A percentile compares a stretch with the other conserved stretches of the same genome.
Conservation (phyloP, 495 filamentous ascomycete species). For the Cetradonia linearis region DNA sequence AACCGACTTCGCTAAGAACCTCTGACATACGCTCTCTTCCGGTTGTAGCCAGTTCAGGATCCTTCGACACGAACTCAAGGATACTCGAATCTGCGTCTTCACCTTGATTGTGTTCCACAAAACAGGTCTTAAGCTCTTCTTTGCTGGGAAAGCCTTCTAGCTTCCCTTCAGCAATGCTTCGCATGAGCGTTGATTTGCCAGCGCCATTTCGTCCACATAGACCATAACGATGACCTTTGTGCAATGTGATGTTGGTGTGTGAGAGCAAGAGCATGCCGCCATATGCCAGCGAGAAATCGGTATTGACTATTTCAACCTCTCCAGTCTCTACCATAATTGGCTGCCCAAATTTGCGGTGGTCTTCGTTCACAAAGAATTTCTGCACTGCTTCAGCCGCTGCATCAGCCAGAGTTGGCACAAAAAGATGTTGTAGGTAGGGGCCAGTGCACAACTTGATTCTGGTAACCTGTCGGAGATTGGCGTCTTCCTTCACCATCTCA, state of each 20-base stretch:
- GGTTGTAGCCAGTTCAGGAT: slow-evolving; percentile 66
- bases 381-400: slow-evolving; percentile 56
- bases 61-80: slow-evolving; percentile 77
- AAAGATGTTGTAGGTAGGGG: slow-evolving; percentile 66
- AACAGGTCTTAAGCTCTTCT: slow-evolving; percentile 86
- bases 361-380: slow-evolving; percentile 64
- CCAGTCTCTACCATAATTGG: slow-evolving; percentile 78
- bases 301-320: slow-evolving; percentile 91
- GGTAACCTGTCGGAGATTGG: slow-evolving; percentile 68
- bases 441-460: slow-evolving; percentile 56
- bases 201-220: slow-evolving; percentile 94
- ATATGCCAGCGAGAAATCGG: slow-evolving; percentile 94
- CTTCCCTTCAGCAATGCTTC: slow-evolving; percentile 87
- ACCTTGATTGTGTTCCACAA: slow-evolving; percentile 97
- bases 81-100: slow-evolving; percentile 95
- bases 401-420: slow-evolving; percentile 46
- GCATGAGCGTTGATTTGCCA: slow-evolving; percentile 97
- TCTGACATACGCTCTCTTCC: slow-evolving; percentile 67
- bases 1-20: slow-evolving; percentile 84
- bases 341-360: slow-evolving; percentile 75
- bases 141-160: slow-evolving; percentile 92
- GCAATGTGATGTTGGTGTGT: slow-evolving; percentile 86
- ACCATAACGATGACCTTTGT: slow-evolving; percentile 95
- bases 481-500: slow-evolving; percentile 79
- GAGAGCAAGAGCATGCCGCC: slow-evolving; percentile 96